Evolutionary conservation across 768 basidiomycete species (phyloP).

Genomic region (Rhodotorula taiwanensis): DNA sequence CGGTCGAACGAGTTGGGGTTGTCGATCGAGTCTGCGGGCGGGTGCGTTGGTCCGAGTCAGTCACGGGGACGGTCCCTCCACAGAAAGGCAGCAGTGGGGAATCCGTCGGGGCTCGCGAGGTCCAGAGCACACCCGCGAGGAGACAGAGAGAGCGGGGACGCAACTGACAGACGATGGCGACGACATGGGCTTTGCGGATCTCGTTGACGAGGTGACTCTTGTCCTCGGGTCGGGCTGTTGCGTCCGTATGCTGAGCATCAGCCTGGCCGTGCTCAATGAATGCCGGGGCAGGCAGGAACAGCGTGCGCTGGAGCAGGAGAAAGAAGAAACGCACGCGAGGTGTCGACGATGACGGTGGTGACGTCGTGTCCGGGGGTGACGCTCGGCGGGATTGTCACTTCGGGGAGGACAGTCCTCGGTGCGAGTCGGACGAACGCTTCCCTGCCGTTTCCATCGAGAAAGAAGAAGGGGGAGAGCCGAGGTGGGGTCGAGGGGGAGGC

Average conservation of each 20-base stretch:
- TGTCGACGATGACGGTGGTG: slow-evolving; percentile 95
- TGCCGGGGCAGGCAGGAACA: slow-evolving; percentile 16
- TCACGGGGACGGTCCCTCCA: neutral
- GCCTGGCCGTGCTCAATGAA: too few species aligned
- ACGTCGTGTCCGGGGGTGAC: slow-evolving; percentile 89
- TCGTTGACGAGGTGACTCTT: slow-evolving; percentile 83
- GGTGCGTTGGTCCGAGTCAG: too few species aligned
- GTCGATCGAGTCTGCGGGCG: slow-evolving; percentile 59
- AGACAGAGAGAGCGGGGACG: too few species aligned
- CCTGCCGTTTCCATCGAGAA: neutral
- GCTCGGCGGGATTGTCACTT: slow-evolving; percentile 95
- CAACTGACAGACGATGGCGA: slow-evolving; percentile 76
- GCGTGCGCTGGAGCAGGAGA: neutral
- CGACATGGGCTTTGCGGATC: slow-evolving; percentile 94
- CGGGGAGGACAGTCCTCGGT: slow-evolving; percentile 68
- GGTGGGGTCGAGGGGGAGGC: neutral
- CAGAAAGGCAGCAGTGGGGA: neutral
- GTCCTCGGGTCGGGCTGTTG: slow-evolving; percentile 73
- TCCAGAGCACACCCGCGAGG: neutral
- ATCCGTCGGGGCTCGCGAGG: too few species aligned
- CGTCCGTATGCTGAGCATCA: too few species aligned
- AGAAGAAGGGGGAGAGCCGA: neutral
- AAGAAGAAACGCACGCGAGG: slow-evolving; percentile 62
- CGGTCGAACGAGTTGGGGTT: slow-evolving; percentile 94
- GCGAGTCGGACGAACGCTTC: slow-evolving; percentile 30